Base-by-base conservation (phyloP, 495 filamentous ascomycete genomes). In the Echria macrotheca region DNA sequence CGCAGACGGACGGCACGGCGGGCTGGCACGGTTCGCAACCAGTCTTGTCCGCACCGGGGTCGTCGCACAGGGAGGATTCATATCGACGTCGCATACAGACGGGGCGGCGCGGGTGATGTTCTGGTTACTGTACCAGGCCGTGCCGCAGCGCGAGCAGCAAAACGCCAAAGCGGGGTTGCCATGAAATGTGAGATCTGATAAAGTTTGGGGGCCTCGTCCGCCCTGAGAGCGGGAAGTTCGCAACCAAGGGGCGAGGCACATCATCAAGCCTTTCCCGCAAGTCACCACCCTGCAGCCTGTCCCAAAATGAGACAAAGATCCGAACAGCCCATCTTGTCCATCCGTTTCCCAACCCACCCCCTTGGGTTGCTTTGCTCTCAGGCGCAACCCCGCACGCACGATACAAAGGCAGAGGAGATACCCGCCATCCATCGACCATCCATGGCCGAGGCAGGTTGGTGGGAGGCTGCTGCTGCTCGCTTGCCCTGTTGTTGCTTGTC, bases 151-250 rank as follows among this genome's bases (percentile, higher is more conserved):
- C 19, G 5, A 24, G 18, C 45, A 28, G 25, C 14, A 39, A 15
- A 8, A 29, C 12, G 28, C 5, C 21, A 29, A 29, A 32, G 37
- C 11, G 44, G 26, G 47, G 43, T 44, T 48, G 37, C 37, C 29
- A 44, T 37, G 38, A 56, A 63, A 51, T 53, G 57, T 64, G 58
- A 58, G 44, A 61, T 56, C 55, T 61, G 60, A 64, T 58, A 58
- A 39, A 33, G 56, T 38, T 42, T 32, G 35, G 40, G 10, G 5
- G 4, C 38, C 25, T 19, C 2, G 19, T n/a, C n/a, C n/a, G n/a
- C n/a, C n/a, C 14, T 32, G 10, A 15, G 31, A 26, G 36, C 31
- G 33, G 18, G 36, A 14, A 11, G 50, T 31, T 41, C 42, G 53
- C 46, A 50, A 32, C 42, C 26, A 41, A 28, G 23, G 17, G 12